These are phyloP conservation scores for Hericium coralloides DNA, from an alignment of 768 basidiomycete genomes.

Conservation along the genomic window DNA sequence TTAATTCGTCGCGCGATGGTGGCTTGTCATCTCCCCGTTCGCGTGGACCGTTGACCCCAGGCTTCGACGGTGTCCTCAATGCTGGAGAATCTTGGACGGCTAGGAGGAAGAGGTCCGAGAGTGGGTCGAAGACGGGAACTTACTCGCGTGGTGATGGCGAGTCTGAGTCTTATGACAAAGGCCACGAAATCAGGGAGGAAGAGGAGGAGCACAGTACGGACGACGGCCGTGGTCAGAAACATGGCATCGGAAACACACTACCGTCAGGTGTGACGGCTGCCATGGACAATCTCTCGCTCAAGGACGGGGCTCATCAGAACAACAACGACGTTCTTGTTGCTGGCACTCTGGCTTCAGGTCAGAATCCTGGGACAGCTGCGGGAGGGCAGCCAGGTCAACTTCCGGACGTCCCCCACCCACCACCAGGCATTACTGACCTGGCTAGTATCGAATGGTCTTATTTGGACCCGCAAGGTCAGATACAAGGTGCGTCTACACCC, in stretches of 20 bases:
- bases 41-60: conserved; percentile 46
- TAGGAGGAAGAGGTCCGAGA: conserved; percentile 54
- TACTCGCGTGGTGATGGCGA: conserved; percentile 29
- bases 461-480: conserved; percentile 82
- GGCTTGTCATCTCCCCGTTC: conserved; percentile 56
- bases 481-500: conserved; percentile 60
- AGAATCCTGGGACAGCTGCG: background rate
- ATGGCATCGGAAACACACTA: background rate
- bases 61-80: conserved; percentile 66
- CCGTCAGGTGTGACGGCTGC: background rate
- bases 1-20: conserved; percentile 49
- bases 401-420: conserved; percentile 9
- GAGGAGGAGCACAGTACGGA: conserved; percentile 29
- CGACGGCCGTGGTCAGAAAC: background rate
- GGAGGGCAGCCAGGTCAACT: background rate
- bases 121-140: conserved; percentile 32
- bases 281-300: background rate
- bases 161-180: conserved; percentile 33
- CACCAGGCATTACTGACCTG: conserved; percentile 44
- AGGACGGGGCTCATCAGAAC: background rate
- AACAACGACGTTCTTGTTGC: background rate
- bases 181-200: conserved; percentile 50
- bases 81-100: conserved; percentile 63
- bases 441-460: conserved; percentile 81
- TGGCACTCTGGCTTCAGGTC: background rate